Evolutionary conservation across 83 land plant genomes (phyloP), one percentile per base, ranked within the genome.

Genomic region (Picea abies): DNA sequence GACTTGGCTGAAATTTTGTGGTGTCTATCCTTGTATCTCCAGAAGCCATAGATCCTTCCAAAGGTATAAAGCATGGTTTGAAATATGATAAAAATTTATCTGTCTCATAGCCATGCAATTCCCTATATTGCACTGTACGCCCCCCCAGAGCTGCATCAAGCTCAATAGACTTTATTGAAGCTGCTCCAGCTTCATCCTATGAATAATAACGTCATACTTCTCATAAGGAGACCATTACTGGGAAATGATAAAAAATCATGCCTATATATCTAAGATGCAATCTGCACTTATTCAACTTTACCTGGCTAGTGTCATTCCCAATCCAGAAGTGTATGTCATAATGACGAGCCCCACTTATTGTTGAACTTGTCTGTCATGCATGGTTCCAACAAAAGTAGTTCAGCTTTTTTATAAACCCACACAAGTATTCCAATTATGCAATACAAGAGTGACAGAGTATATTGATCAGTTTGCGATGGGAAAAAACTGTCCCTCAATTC

Each of bases 171-270:
- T 29, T 29, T 29, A 29, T 29, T 29, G 32, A 29, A 29, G 32
- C 32, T 52, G 99, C 92, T 71, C 96, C 97, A 87, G 99, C 96
- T 89, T 97, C 99, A 92, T 97, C 99, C 99, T 97, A 63, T 60
- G 61, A 66, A 25, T 16, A 19, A n/a, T 44, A 44, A 79, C 7
- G 62, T 49, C 60, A n/a, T 12, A 11, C 26, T 72, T 41, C 5
- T 75, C 32, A 44, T 75, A 20, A 75, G n/a, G 6, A 47, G n/a
- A 71, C 32, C 25, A 15, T 41, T 83, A 79, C 8, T 47, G 62
- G 32, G 80, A 56, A 81, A 63, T 22, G n/a, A 25, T 49, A 0
- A 82, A 15, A 23, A 82, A 71, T 25, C 17, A 10, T 22, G 15
- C 16, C 29, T 20, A 49, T 6, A 37, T 66, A 60, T 61, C 22